Evolutionary conservation across 2,329 filamentous ascomycete species (phyloP).

Genomic region (Colletotrichum theobromicola): DNA sequence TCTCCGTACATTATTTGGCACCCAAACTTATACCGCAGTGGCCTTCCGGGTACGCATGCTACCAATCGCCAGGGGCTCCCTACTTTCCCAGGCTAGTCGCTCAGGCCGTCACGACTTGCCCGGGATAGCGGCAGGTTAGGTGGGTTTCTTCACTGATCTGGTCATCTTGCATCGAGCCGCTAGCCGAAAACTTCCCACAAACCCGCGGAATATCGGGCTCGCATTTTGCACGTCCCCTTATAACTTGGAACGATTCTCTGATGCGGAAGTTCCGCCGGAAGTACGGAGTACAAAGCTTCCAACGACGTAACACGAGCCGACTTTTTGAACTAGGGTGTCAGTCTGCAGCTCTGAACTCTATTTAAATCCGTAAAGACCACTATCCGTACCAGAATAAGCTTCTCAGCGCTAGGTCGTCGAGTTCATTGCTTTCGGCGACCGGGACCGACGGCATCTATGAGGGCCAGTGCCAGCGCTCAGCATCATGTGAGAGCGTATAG

Average conservation of each 20-base stretch:
- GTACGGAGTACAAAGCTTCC: not conserved
- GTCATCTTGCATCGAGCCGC: not conserved
- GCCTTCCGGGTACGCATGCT: accelerated
- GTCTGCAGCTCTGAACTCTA: not conserved
- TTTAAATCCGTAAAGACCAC: not conserved
- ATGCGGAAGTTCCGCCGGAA: not conserved
- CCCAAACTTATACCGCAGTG: not conserved
- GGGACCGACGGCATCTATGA: not conserved
- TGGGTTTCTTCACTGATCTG: not conserved
- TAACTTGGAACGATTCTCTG: not conserved
- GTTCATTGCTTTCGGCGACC: not conserved
- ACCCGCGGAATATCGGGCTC: not conserved
- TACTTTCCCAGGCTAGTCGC: not conserved
- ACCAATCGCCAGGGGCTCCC: not conserved
- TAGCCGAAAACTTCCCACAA: not conserved
- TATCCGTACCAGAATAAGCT: not conserved
- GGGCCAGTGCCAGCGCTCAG: not conserved
- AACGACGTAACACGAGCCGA: not conserved
- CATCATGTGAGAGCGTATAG: not conserved
- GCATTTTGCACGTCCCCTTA: not conserved
- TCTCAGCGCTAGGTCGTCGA: not conserved
- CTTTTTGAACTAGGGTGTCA: not conserved
- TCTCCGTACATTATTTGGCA: accelerated
- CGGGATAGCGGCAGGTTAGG: not conserved
- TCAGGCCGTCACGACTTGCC: not conserved